Evolutionary conservation across 495 filamentous ascomycete species (phyloP).

Genomic region (Platismatia glauca): DNA sequence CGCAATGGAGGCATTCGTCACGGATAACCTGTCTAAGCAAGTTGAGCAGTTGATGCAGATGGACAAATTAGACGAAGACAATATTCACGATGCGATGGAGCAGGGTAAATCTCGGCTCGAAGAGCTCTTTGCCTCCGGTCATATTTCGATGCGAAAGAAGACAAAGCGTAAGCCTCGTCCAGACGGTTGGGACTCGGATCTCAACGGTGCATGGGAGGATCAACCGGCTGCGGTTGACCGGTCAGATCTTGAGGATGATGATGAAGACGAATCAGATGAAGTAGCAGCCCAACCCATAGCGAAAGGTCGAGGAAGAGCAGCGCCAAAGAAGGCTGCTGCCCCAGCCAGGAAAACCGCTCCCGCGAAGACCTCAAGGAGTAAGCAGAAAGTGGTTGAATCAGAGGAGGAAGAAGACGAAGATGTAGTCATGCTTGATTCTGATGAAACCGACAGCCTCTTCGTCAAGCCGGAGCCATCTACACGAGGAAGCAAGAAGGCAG

Average conservation of each 20-base stretch:
- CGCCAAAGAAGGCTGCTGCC: slow-evolving; percentile 32
- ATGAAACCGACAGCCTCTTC: slow-evolving; percentile 51
- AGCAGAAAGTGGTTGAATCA: slow-evolving; percentile 45
- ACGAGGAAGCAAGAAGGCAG: slow-evolving; percentile 32
- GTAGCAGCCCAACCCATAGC: slow-evolving; percentile 34
- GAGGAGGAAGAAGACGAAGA: slow-evolving; percentile 57
- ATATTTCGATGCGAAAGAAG: slow-evolving; percentile 49
- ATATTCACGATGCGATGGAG: slow-evolving; percentile 63
- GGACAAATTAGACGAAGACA: slow-evolving; percentile 58
- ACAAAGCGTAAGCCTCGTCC: slow-evolving; percentile 61
- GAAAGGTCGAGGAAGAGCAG: slow-evolving; percentile 40
- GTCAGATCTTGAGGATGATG: slow-evolving; percentile 44
- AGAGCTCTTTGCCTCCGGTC: slow-evolving; percentile 58
- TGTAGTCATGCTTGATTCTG: slow-evolving; percentile 51
- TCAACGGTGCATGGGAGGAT: slow-evolving; percentile 78
- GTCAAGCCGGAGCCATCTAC: slow-evolving; percentile 43
- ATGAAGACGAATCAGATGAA: slow-evolving; percentile 31
- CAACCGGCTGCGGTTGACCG: slow-evolving; percentile 60
- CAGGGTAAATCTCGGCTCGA: slow-evolving; percentile 61
- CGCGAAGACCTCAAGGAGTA: slow-evolving; percentile 38
- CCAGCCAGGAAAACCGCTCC: slow-evolving; percentile 33
- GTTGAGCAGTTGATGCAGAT: slow-evolving; percentile 62
- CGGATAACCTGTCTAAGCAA: slow-evolving; percentile 66
- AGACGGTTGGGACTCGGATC: slow-evolving; percentile 74
- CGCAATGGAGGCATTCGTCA: slow-evolving; percentile 83